Evolutionary conservation across 306 rosid genomes (phyloP).

Genomic region (Hippophae gyantsensis): DNA sequence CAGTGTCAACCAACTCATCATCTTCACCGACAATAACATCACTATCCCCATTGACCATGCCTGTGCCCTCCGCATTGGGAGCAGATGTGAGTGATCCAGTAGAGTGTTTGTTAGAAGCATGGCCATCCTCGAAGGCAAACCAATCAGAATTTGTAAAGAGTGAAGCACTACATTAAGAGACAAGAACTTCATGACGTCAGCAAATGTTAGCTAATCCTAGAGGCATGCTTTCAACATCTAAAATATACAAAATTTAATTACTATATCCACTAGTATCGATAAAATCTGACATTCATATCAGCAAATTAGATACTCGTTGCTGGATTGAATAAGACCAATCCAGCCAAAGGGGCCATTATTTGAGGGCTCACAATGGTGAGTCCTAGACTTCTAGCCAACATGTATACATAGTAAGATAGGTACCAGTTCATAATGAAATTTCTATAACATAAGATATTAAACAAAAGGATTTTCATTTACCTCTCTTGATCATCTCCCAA

Average conservation of each 20-base stretch:
- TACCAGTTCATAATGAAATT: neutral
- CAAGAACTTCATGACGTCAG: too few relatives aligned
- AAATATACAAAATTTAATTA: too few relatives aligned
- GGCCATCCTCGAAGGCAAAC: conserved; percentile 90
- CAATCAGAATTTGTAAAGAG: conserved; percentile 96
- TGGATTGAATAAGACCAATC: neutral
- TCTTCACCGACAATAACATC: conserved; percentile 57
- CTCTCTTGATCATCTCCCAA: conserved; percentile 96
- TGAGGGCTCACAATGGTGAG: neutral
- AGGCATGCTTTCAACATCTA: too few relatives aligned
- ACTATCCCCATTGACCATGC: conserved; percentile 24
- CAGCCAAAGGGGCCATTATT: neutral
- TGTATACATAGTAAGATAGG: neutral
- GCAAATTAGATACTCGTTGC: neutral
- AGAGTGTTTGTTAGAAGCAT: conserved; percentile 55
- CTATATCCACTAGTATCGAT: neutral
- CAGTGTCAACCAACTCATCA: conserved; percentile 77
- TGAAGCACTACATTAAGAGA: conserved; percentile 54
- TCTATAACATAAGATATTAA: neutral
- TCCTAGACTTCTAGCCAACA: neutral
- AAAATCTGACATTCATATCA: neutral
- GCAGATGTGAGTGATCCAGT: conserved; percentile 62
- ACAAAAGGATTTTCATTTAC: conserved; percentile 28
- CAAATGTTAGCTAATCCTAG: too few relatives aligned
- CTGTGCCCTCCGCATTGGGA: conserved; percentile 47